A percentile compares a stretch with the other conserved stretches of the same genome.
phyloP scores from a whole-genome alignment of 2,329 filamentous ascomycete species.

The Tolypocladium tropicale region DNA sequence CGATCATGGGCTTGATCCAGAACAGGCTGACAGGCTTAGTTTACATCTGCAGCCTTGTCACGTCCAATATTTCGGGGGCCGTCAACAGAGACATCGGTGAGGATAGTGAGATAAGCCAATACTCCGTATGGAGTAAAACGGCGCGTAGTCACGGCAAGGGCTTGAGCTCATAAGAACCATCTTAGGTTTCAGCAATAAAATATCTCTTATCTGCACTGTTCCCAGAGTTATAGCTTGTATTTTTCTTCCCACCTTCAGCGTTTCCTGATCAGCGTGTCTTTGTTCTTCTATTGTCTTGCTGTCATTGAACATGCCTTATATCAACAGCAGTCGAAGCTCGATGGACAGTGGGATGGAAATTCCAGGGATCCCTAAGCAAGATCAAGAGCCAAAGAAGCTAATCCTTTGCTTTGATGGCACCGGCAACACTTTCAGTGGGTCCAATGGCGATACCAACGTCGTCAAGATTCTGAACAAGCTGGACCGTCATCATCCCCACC shows the following conservation, averaged over 20 bases:
- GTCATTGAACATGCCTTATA: neutral
- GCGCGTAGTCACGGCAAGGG: no score
- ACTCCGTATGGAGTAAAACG: no score
- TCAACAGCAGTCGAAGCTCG: neutral
- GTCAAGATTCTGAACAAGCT: slow-evolving; percentile 38
- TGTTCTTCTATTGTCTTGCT: neutral
- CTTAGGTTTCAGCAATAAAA: no score
- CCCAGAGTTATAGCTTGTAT: no score
- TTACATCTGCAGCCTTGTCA: no score
- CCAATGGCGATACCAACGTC: slow-evolving; percentile 41
- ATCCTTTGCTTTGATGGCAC: slow-evolving; percentile 40
- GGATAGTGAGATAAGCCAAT: no score
- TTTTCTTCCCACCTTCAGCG: neutral
- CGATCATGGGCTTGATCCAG: no score
- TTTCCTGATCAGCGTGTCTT: neutral
- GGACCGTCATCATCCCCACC: slow-evolving; percentile 30
- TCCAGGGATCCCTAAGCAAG: neutral
- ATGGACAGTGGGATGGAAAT: neutral
- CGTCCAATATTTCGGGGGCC: no score
- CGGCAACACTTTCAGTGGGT: slow-evolving; percentile 34
- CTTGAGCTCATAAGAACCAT: no score
- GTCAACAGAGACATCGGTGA: no score
- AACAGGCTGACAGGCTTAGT: no score
- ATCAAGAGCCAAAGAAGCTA: slow-evolving; percentile 25
- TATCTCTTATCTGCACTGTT: no score